Base-by-base conservation (phyloP, 164 flowering plant genomes). In the Nymphaea colorata region DNA sequence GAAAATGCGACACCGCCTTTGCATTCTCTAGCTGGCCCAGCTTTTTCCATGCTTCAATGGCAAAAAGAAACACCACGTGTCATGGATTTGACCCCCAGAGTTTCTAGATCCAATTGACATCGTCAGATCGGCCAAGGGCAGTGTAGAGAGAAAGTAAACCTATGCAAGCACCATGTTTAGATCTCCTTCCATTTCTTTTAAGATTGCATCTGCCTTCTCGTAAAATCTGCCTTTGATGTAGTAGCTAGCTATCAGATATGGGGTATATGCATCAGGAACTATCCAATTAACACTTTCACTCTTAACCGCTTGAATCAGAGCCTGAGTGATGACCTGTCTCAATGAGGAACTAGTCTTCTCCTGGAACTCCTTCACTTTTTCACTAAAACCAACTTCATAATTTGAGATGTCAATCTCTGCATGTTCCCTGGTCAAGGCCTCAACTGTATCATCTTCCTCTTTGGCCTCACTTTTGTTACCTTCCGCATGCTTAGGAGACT, bases 21-120 rank as follows among this genome's bases (percentile, higher is more conserved):
- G 98, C 96, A 62, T 89, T 84, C 60, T 85, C 84, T 7, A 87
- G 42, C 42, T 73, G 82, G 11, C 83, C 80, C 61, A 93, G 75
- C 81, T 81, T 85, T 5, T 97, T 96, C 84, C 84, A 93, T 60
- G 98, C 91, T 65, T 81, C 85, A 71, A 93, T 84, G 11, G 90
- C 93, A 67, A 90, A 83, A 45, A 76, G 2, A 67, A 76, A 85
- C 73, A 87, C 96, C 0, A 51, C 67, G 8, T 72, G 7, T 45
- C 77, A 68, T 10, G 85, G 86, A 12, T 75, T 72, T 25, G 83
- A 18, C 68, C 82, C 85, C 60, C 91, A 84, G 11, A 68, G 67
- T 74, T 82, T 75, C 98, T 96, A 93, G 61, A 91, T 41, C 66
- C 90, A 78, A 10, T 44, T 70, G 62, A 87, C 93, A 17, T 91